Conservation (phyloP, 768 basidiomycete genomes). For the Leucocoprinus leucothites region DNA sequence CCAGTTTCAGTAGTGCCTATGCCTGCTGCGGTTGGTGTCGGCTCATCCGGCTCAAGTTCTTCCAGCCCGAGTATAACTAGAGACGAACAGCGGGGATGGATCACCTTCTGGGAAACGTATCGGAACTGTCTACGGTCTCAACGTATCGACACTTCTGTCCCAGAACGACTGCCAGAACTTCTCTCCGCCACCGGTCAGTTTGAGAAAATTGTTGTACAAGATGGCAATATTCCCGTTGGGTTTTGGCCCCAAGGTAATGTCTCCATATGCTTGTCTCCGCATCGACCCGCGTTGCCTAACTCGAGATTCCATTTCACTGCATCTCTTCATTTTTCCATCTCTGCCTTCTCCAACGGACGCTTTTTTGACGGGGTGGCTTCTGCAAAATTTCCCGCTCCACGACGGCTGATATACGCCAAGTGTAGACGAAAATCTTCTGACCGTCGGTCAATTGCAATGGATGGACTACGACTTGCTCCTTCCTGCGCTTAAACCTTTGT, state of each 20-base stretch:
- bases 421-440: conserved; percentile 55
- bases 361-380: neutral
- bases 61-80: neutral
- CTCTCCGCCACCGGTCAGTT: conserved; percentile 49
- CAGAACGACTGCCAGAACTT: conserved; percentile 49
- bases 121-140: conserved; percentile 48
- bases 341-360: neutral
- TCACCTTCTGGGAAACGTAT: conserved; percentile 61
- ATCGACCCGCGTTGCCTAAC: neutral
- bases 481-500: conserved; percentile 58
- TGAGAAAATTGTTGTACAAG: conserved; percentile 50
- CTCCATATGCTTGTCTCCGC: neutral
- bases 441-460: conserved; percentile 71
- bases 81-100: conserved; percentile 43
- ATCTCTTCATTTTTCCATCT: neutral
- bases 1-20: neutral
- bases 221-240: conserved; percentile 65
- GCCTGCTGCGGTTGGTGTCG: neutral
- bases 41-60: neutral
- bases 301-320: neutral
- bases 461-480: conserved; percentile 68
- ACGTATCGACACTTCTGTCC: conserved; percentile 56
- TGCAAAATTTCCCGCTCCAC: conserved; percentile 10
- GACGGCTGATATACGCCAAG: neutral
- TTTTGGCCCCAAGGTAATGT: conserved; percentile 63